Evolutionary conservation across 331 rosid species (phyloP).

Genomic region (Malus hybrid): DNA sequence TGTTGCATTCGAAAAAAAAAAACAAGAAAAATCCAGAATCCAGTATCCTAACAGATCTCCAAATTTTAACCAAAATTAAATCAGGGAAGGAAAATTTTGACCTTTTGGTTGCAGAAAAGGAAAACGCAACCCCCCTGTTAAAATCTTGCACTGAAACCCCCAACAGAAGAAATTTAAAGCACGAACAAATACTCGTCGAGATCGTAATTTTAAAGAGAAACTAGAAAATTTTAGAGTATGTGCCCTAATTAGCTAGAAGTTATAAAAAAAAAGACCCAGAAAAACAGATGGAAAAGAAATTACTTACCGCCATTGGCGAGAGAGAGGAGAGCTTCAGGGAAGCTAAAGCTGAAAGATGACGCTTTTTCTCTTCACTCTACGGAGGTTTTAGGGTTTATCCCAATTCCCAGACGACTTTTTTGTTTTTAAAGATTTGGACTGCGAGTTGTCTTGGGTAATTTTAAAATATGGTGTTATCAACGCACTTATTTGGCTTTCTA

Average conservation of each 20-base stretch:
- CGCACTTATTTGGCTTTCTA: no score
- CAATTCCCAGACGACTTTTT: no score
- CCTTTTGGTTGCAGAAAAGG: background rate
- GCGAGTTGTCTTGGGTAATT: no score
- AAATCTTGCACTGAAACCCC: background rate
- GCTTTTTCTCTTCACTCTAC: background rate
- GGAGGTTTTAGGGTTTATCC: background rate
- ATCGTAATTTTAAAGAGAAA: background rate
- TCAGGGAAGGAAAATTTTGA: background rate
- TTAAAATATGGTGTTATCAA: no score
- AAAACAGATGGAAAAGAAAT: background rate
- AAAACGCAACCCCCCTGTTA: background rate
- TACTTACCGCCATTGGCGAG: slow-evolving; percentile 8
- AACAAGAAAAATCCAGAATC: no score
- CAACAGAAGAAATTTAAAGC: background rate
- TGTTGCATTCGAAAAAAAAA: background rate
- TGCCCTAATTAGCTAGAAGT: background rate
- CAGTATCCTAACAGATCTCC: background rate
- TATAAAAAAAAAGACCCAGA: background rate
- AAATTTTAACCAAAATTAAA: background rate
- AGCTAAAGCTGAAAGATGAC: background rate
- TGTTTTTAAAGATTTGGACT: no score
- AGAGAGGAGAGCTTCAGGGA: background rate
- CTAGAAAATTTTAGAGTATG: background rate
- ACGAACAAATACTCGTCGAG: background rate